Evolutionary conservation across 2,329 filamentous ascomycete genomes (phyloP).

Genomic region (Rutstroemia sp.): DNA sequence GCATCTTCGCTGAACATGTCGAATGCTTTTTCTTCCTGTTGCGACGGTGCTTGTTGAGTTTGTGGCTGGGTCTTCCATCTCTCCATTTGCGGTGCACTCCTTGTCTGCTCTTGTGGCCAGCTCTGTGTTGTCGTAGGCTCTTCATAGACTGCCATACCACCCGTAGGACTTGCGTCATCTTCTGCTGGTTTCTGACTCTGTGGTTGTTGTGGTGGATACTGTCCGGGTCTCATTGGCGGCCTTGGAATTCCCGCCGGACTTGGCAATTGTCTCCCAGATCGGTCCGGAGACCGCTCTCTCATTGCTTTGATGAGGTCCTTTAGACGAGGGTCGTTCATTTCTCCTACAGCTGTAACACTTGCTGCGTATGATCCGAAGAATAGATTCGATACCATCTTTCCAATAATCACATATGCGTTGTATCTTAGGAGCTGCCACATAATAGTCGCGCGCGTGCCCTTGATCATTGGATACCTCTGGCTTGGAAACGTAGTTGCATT

Average conservation of each 20-base stretch:
- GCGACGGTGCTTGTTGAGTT: background rate
- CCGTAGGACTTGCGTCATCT: constrained; percentile 25
- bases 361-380: constrained; percentile 23
- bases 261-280: constrained; percentile 1
- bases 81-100: background rate
- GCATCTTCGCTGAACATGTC: constrained; percentile 26
- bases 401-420: constrained; percentile 18
- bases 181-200: constrained; percentile 7
- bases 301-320: constrained; percentile 15
- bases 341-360: constrained; percentile 20
- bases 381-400: constrained; percentile 14
- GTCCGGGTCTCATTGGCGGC: background rate
- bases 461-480: constrained; percentile 10
- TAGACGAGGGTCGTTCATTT: constrained; percentile 23
- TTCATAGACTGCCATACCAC: constrained; percentile 13
- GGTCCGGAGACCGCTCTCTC: constrained; percentile 2
- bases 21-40: constrained; percentile 15
- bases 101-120: background rate
- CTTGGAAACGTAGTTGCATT: constrained; percentile 16
- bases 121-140: constrained; percentile 9
- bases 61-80: background rate
- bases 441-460: constrained; percentile 12
- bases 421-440: constrained; percentile 22
- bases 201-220: constrained; percentile 9
- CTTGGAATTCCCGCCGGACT: constrained; percentile 1